Evolutionary conservation across 2,329 filamentous ascomycete species (phyloP).

Genomic region (Scolecobasidium constrictum): DNA sequence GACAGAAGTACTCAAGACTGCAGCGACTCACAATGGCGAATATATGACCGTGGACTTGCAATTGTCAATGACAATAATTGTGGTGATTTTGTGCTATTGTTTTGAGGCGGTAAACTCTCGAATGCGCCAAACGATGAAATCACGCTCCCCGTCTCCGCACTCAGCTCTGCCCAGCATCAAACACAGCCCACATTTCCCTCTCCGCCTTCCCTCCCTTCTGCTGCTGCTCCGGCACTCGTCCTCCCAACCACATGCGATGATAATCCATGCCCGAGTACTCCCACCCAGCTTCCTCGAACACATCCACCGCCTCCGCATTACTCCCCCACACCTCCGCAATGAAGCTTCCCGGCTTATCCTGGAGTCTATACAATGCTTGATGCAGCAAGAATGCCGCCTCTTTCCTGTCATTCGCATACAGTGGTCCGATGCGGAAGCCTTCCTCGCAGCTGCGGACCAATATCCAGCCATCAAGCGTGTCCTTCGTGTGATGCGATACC

Average conservation of each 20-base stretch:
- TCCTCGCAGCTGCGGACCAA: constrained; percentile 21
- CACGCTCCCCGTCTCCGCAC: too few relatives aligned
- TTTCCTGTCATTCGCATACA: constrained; percentile 20
- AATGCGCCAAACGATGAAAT: too few relatives aligned
- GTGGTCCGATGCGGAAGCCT: constrained; percentile 24
- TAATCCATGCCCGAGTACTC: constrained; percentile 19
- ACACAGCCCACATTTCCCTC: constrained; percentile 23
- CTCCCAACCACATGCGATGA: constrained; percentile 27
- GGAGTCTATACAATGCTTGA: constrained; percentile 16
- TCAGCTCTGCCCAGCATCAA: constrained; percentile 22
- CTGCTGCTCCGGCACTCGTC: constrained; percentile 21
- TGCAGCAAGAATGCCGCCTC: constrained; percentile 18
- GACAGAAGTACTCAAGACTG: too few relatives aligned
- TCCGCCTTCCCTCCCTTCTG: constrained; percentile 19
- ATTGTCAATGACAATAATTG: too few relatives aligned
- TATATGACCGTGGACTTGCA: too few relatives aligned
- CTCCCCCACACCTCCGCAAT: constrained; percentile 24
- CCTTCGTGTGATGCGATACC: constrained; percentile 3
- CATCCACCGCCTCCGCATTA: constrained; percentile 18
- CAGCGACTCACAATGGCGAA: too few relatives aligned
- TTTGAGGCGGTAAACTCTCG: too few relatives aligned
- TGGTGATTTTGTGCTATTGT: too few relatives aligned
- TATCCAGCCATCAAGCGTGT: constrained; percentile 18
- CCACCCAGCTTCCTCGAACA: constrained; percentile 26
- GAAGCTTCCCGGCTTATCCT: constrained; percentile 15